Base-by-base conservation (phyloP, 345 rosid species). In the Garcia nutans region DNA sequence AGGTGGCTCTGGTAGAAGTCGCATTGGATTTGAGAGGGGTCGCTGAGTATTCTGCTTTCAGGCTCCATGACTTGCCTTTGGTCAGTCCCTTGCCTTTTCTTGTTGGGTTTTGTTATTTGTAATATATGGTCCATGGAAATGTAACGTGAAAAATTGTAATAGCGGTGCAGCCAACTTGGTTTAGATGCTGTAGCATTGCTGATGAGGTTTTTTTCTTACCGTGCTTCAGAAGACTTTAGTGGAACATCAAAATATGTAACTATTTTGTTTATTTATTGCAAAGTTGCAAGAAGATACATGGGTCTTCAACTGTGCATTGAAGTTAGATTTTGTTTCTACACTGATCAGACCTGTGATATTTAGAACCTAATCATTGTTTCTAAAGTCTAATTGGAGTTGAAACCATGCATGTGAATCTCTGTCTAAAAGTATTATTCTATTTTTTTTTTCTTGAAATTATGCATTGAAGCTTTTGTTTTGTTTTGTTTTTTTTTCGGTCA, bases 11-110 rank as follows among this genome's bases (percentile, higher is more conserved):
- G 84, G 91, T 70, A 85, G 98, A 72, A 88, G 88, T 74, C 93
- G 96, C 76, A 88, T 96, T 66, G 94, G 90, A 65, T 96, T 93
- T 77, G 90, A 91, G 86, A 92, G 91, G 73, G 92, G 94, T 24
- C 88, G 87, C 17, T 86, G 76, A 71, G 9, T 54, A 16, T 20
- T 33, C 31, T 59, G 20, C 7, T 54, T 54, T 54, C 8, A 37
- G 41, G 41, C 6, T 37, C 41, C 41, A 37, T 37, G 41, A 37
- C 6, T 37, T 37, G 41, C 41, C 41, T 3, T 37, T 37, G 41
- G 41, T 37, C 41, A 5, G 41, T 6, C 41, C 41, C 41, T 37
- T 37, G 7, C 41, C 0, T 37, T 37, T 37, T 4, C 41, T 6
- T 3, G 41, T 37, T 5, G 3, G 41, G 31, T 37, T 37, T 37